phyloP scores from a whole-genome alignment of 768 basidiomycete species.

The Mycena metata region DNA sequence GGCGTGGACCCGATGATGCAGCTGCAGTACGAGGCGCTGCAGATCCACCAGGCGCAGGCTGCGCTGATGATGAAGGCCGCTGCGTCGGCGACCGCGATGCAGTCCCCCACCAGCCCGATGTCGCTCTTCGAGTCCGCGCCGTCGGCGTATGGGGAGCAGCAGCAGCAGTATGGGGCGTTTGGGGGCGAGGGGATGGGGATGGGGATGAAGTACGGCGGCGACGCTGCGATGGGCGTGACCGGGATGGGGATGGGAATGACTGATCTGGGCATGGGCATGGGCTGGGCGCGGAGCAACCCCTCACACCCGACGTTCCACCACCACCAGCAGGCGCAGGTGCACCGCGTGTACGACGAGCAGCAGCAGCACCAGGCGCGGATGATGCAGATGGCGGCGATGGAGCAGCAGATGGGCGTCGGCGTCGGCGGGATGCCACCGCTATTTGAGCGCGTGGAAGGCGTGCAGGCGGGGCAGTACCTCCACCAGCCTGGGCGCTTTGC shows the following conservation, averaged over 20 bases:
- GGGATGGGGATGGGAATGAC: background rate
- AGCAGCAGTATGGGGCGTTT: no score
- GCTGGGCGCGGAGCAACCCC: slow-evolving; percentile 18
- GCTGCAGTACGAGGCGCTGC: background rate
- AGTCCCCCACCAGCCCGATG: no score
- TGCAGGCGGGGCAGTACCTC: slow-evolving; percentile 21
- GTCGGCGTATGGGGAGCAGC: no score
- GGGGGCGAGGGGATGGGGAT: no score
- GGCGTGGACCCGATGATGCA: background rate
- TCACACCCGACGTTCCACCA: slow-evolving; percentile 15
- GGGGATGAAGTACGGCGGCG: background rate
- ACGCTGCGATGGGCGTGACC: background rate
- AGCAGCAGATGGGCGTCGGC: slow-evolving; percentile 1
- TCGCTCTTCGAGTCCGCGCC: no score
- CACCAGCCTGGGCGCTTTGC: slow-evolving; percentile 18
- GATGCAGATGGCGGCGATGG: slow-evolving; percentile 5
- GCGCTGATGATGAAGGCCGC: no score
- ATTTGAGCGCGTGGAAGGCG: background rate
- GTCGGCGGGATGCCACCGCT: background rate
- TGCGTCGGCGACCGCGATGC: no score
- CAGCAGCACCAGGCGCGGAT: slow-evolving; percentile 1
- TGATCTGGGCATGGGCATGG: background rate
- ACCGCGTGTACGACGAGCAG: slow-evolving; percentile 5
- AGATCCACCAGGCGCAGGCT: no score
- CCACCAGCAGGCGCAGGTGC: slow-evolving; percentile 5